phyloP scores from a whole-genome alignment of 192 early-diverging fungal genomes.

The Paraglomus occultum region DNA sequence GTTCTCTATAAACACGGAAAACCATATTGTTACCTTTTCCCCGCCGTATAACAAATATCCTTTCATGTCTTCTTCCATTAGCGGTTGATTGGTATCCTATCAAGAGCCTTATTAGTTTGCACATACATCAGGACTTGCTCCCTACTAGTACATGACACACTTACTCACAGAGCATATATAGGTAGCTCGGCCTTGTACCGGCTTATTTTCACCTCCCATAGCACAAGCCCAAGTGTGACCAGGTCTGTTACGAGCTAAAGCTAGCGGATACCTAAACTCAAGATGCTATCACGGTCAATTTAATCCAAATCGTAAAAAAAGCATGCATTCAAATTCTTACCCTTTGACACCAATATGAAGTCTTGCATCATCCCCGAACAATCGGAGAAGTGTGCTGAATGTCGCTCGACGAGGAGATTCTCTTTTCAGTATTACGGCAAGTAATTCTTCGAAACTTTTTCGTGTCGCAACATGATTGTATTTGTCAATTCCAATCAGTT shows the following conservation, averaged over 20 bases:
- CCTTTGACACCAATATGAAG: constrained; percentile 69
- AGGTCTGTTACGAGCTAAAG: constrained; percentile 26
- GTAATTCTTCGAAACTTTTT: constrained; percentile 45
- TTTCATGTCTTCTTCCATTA: constrained; percentile 60
- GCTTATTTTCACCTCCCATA: constrained; percentile 47
- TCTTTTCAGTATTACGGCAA: constrained; percentile 53
- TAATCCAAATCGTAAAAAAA: background rate
- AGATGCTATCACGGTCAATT: background rate
- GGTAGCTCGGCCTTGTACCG: constrained; percentile 55
- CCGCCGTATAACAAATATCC: constrained; percentile 70
- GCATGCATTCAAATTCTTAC: constrained; percentile 32
- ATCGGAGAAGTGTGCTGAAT: constrained; percentile 60
- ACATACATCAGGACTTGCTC: too few species aligned
- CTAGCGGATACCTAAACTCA: background rate
- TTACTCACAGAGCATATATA: constrained; percentile 60
- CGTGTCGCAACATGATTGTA: constrained; percentile 26
- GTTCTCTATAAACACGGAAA: background rate
- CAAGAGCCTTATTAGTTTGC: constrained; percentile 3
- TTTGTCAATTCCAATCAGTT: constrained; percentile 37
- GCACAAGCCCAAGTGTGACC: constrained; percentile 47
- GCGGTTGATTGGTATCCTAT: constrained; percentile 50
- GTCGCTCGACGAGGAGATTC: constrained; percentile 61
- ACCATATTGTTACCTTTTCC: constrained; percentile 42
- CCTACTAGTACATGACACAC: background rate
- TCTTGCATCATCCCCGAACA: constrained; percentile 43